Evolutionary conservation across 495 filamentous ascomycete genomes (phyloP).

Genomic region (Parmelia sp.): DNA sequence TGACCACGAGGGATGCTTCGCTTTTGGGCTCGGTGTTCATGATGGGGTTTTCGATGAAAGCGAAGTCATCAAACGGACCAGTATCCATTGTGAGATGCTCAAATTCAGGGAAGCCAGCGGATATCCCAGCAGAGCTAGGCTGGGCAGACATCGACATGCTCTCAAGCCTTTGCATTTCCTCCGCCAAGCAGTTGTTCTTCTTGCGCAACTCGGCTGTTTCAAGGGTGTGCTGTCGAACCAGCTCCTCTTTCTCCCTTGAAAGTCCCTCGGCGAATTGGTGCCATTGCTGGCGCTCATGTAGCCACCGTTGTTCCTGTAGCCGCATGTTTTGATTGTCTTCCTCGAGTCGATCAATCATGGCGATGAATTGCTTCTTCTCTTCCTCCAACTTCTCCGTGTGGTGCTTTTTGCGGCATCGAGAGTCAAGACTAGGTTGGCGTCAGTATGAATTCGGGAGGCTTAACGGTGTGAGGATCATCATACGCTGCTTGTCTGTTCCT

Average conservation of each 20-base stretch:
- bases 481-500: constrained; percentile 96
- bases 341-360: constrained; percentile 67
- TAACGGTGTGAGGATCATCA: constrained; percentile 35
- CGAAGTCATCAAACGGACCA: constrained; percentile 71
- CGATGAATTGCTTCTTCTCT: constrained; percentile 86
- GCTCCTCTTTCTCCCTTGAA: constrained; percentile 82
- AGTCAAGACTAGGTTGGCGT: constrained; percentile 66
- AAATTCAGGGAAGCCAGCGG: constrained; percentile 69
- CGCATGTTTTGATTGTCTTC: constrained; percentile 60
- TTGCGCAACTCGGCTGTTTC: constrained; percentile 94
- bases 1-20: constrained; percentile 43
- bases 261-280: constrained; percentile 69
- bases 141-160: constrained; percentile 52
- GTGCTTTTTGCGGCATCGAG: constrained; percentile 95
- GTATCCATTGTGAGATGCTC: constrained; percentile 74
- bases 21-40: constrained; percentile 43
- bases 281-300: constrained; percentile 64
- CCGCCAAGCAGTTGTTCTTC: constrained; percentile 83
- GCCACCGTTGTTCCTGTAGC: constrained; percentile 52
- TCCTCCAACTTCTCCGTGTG: constrained; percentile 96
- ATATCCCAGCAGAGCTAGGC: constrained; percentile 54
- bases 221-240: constrained; percentile 81
- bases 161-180: constrained; percentile 75
- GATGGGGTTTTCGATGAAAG: constrained; percentile 55
- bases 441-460: constrained; percentile 29